Evolutionary conservation across 495 filamentous ascomycete species (phyloP).

Genomic region (Annulohypoxylon stygium): DNA sequence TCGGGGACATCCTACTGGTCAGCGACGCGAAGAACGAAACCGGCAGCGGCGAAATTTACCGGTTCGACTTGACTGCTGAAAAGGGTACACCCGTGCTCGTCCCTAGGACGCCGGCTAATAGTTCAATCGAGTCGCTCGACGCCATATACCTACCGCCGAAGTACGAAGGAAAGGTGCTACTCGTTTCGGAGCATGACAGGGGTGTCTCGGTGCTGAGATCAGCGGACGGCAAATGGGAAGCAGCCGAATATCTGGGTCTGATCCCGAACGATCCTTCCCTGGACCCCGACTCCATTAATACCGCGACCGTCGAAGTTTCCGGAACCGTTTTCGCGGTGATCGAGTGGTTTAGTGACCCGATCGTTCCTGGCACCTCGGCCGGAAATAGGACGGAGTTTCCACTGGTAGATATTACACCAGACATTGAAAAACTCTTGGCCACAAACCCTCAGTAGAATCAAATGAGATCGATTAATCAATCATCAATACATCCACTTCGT

Average conservation of each 20-base stretch:
- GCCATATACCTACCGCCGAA: slow-evolving; percentile 55
- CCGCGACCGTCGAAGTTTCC: slow-evolving; percentile 49
- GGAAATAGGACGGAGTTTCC: slow-evolving; percentile 51
- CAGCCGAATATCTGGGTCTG: slow-evolving; percentile 53
- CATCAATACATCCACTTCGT: neutral
- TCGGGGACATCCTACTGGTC: slow-evolving; percentile 49
- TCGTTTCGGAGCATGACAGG: slow-evolving; percentile 48
- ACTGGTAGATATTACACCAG: slow-evolving; percentile 47
- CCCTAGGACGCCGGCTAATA: slow-evolving; percentile 25
- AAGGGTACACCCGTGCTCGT: slow-evolving; percentile 44
- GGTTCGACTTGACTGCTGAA: slow-evolving; percentile 49
- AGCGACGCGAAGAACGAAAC: slow-evolving; percentile 42
- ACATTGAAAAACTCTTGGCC: slow-evolving; percentile 42
- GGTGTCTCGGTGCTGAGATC: slow-evolving; percentile 55
- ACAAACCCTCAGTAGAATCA: neutral
- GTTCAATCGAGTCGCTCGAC: slow-evolving; percentile 43
- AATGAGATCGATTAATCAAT: neutral
- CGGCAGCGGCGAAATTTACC: slow-evolving; percentile 48
- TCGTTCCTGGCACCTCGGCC: slow-evolving; percentile 45
- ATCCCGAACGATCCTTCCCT: slow-evolving; percentile 43
- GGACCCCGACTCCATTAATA: slow-evolving; percentile 32
- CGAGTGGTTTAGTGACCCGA: slow-evolving; percentile 48
- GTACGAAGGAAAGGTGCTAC: slow-evolving; percentile 52
- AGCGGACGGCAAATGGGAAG: slow-evolving; percentile 51
- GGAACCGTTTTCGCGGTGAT: slow-evolving; percentile 47